Base-by-base conservation (phyloP, 352 stramenopile genomes). In the Phytophthora idaei region DNA sequence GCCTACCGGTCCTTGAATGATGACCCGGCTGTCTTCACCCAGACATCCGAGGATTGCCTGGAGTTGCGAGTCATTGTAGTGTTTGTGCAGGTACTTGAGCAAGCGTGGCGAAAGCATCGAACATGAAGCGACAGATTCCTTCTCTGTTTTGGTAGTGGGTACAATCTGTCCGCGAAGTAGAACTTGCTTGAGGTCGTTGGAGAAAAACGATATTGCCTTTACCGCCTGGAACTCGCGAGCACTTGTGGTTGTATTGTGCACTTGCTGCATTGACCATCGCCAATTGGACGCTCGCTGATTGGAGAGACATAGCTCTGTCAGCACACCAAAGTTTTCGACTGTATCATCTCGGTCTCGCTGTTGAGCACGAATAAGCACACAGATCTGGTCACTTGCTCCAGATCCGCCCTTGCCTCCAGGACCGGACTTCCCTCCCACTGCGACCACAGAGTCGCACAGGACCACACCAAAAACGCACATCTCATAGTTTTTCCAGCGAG, bases 181-280 rank as follows among this genome's bases (percentile, higher is more conserved):
- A 37, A 83, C 72, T 46, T 83, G 64, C 31, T 81, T 84, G 11
- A 90, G 76, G 42, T 85, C 76, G 3, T 69, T 61, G 3, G 75
- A 65, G 25, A 91, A 80, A 50, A 87, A 87, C 6, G 63, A 60
- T 14, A 93, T 71, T 1, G 87, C 81, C 47, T 89, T 82, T 32
- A 92, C 81, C 21, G 87, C 87, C 49, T 95, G 87, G 55, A 85
- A 95, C 69, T 95, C 87, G n/a, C 87, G 79, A 2, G 85, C 83
- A 48, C 81, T 92, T 9, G 85, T 93, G 28, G 78, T 90, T 46
- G 83, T 80, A 56, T 90, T 93, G 64, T 92, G 78, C 8, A 90
- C 81, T 61, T 90, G 74, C 31, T 89, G 79, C 3, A 92, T 67
- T 2, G 77, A 71, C 85, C 85, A 93, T 50, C 65, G 71, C 85